A percentile compares a stretch with the other conserved stretches of the same genome.
These are phyloP conservation scores for Holtermannia corniformis DNA, from an alignment of 768 basidiomycete species.

Conservation along the genomic window DNA sequence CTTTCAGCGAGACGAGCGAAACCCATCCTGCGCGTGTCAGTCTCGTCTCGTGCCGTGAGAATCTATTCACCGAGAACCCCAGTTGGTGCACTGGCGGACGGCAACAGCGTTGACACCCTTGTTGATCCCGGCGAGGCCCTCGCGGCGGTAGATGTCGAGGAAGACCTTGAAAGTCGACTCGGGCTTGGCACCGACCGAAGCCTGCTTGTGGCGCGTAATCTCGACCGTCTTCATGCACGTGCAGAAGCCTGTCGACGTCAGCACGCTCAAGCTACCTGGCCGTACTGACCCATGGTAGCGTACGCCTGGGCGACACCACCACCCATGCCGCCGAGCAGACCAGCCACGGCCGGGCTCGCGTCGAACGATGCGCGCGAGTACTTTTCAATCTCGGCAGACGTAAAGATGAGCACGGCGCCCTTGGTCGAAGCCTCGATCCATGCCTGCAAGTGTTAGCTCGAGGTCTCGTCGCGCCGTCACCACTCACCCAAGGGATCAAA, in stretches of 20 bases:
- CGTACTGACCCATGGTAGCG: slow-evolving; percentile 90
- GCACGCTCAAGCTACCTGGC: neutral
- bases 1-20: slow-evolving; percentile 87
- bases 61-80: slow-evolving; percentile 40
- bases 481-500: slow-evolving; percentile 88
- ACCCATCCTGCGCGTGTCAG: slow-evolving; percentile 62
- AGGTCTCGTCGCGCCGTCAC: neutral
- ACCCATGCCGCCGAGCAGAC: slow-evolving; percentile 91
- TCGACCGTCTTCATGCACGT: slow-evolving; percentile 96
- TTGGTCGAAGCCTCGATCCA: slow-evolving; percentile 99
- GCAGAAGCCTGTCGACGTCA: slow-evolving; percentile 64
- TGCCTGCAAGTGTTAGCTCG: slow-evolving; percentile 50
- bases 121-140: slow-evolving; percentile 92
- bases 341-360: slow-evolving; percentile 68
- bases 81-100: slow-evolving; percentile 45
- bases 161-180: slow-evolving; percentile 92
- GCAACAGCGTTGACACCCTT: slow-evolving; percentile 81
- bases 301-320: slow-evolving; percentile 97
- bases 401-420: slow-evolving; percentile 89
- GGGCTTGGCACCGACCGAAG: slow-evolving; percentile 69
- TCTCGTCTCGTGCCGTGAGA: neutral
- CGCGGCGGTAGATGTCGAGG: slow-evolving; percentile 82
- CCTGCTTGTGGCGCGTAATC: slow-evolving; percentile 91
- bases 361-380: slow-evolving; percentile 53
- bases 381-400: slow-evolving; percentile 88